Evolutionary conservation across 2,329 filamentous ascomycete species (phyloP).

Genomic region (Thielaviopsis ethacetica): DNA sequence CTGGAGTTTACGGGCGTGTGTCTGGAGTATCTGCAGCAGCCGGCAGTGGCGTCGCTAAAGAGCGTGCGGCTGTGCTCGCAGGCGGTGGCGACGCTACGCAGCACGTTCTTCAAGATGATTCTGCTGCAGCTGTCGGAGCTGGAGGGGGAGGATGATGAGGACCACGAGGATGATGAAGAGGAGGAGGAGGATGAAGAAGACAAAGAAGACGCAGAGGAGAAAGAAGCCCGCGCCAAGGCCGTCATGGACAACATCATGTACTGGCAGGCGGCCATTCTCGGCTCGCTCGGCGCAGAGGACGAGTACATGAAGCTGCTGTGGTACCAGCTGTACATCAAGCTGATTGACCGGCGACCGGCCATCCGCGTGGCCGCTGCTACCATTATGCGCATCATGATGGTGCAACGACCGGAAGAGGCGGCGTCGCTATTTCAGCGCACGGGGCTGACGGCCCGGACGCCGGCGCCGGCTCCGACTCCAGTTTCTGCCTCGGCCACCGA

Average conservation of each 20-base stretch:
- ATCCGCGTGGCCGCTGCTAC: constrained; percentile 65
- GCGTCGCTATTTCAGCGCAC: constrained; percentile 51
- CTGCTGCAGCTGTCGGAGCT: constrained; percentile 72
- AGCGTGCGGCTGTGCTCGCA: constrained; percentile 83
- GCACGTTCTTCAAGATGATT: constrained; percentile 62
- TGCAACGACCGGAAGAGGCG: constrained; percentile 81
- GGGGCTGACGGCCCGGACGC: constrained; percentile 28
- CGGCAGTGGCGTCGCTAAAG: constrained; percentile 67
- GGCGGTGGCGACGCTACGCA: constrained; percentile 58
- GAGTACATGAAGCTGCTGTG: constrained; percentile 73
- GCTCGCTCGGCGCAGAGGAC: constrained; percentile 60
- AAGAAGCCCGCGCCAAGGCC: constrained; percentile 23
- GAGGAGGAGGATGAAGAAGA: constrained; percentile 26
- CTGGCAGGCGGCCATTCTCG: constrained; percentile 86
- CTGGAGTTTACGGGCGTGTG: constrained; percentile 76
- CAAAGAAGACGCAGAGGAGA: constrained; percentile 29
- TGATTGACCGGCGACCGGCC: constrained; percentile 51
- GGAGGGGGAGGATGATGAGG: constrained; percentile 42
- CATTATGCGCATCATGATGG: constrained; percentile 79
- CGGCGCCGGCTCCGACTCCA: not conserved
- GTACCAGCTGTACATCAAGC: constrained; percentile 81
- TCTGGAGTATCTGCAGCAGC: constrained; percentile 75
- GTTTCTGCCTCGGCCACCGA: not conserved
- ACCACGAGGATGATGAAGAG: constrained; percentile 39
- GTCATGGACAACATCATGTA: constrained; percentile 81